Evolutionary conservation across 805 yeast species (phyloP).

Genomic region (Nakazawaea holstii): DNA sequence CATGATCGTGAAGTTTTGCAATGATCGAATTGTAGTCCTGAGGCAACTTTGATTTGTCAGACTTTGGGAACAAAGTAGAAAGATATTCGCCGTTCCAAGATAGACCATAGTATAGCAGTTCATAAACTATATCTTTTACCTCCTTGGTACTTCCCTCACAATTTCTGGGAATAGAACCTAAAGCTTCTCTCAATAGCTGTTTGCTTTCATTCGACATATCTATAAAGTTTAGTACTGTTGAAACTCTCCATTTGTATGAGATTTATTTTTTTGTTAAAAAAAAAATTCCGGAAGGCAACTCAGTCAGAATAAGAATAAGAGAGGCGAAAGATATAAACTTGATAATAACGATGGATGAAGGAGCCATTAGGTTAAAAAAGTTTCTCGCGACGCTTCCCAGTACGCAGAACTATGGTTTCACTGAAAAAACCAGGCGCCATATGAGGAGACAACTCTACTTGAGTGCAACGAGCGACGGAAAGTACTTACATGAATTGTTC

Average conservation of each 20-base stretch:
- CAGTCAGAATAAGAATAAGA: too few species aligned
- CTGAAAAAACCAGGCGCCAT: slow-evolving; percentile 22
- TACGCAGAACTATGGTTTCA: slow-evolving; percentile 25
- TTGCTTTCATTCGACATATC: background rate
- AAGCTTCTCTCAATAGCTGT: background rate
- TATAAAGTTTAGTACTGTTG: background rate
- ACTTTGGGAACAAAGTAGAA: slow-evolving; percentile 6
- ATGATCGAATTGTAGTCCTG: background rate
- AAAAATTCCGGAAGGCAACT: background rate
- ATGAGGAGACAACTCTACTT: slow-evolving; percentile 38
- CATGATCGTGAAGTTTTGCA: background rate
- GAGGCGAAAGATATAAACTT: too few species aligned
- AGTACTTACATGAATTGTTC: slow-evolving; percentile 33
- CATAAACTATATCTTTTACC: slow-evolving; percentile 3
- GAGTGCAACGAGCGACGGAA: slow-evolving; percentile 36
- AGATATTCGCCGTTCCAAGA: slow-evolving; percentile 34
- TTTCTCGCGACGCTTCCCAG: slow-evolving; percentile 35
- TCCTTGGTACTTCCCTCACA: slow-evolving; percentile 2
- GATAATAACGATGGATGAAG: background rate
- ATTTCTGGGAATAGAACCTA: slow-evolving; percentile 1
- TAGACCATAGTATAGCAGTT: slow-evolving; percentile 26
- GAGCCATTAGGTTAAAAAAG: slow-evolving; percentile 24
- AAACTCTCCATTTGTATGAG: background rate
- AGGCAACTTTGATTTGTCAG: slow-evolving; percentile 1
- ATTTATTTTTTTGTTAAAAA: background rate